Base-by-base conservation (phyloP, 768 basidiomycete genomes). In the Termitomyces sp. region DNA sequence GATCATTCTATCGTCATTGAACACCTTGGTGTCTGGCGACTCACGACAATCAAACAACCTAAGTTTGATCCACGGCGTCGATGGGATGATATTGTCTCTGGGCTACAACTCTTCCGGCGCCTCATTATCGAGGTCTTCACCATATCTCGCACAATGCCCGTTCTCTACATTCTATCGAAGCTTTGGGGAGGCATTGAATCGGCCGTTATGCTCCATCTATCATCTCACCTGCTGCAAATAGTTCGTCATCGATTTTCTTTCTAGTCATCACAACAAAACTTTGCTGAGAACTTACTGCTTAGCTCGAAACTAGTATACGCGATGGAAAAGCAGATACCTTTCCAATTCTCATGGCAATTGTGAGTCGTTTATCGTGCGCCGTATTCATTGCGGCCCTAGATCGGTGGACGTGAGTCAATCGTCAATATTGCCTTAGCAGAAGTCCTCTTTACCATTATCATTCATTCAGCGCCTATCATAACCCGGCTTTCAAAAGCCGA, bases 201-300 rank as follows among this genome's bases (percentile, higher is more conserved):
- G 5, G 65, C 67, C 4, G 40, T 72, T 2, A 39, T 66, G 44
- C 58, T 66, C 58, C 59, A 68, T 44, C 50, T 71, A 12, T 65
- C 65, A 2, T 63, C 63, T 18, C 40, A 42, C 7, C 38, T 69
- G 13, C 56, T 69, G 11, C 42, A 56, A 32, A 63, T 60, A n/a
- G 66, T 67, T 39, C 15, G 63, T n/a, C n/a, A n/a, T 52, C n/a
- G 12, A 12, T 22, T 22, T 29, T 25, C 40, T 22, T 16, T 33
- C 16, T 27, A 22, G 3, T 18, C 7, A 16, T 49, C n/a, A 22
- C 25, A 32, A 33, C 42, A 36, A 27, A 50, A 25, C 7, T 25
- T 46, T 9, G 16, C 12, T 35, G 22, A 43, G 15, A 2, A 10
- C n/a, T n/a, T n/a, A 18, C 15, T 39, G 22, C 15, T 15, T 33